Base-by-base conservation (phyloP, 345 rosid species). In the Dovyalis caffra region DNA sequence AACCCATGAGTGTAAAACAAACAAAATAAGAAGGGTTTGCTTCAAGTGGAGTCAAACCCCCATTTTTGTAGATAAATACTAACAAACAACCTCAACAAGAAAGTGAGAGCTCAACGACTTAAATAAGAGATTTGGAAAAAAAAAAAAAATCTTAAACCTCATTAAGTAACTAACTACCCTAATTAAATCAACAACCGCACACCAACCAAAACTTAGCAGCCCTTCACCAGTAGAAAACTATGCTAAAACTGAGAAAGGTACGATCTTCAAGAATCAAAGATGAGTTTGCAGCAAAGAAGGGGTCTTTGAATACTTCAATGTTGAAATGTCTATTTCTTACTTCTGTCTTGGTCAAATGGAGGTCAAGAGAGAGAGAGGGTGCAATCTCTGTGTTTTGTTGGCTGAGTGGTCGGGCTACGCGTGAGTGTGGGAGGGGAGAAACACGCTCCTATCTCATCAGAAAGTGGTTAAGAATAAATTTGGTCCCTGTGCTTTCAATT, bases 91-190 rank as follows among this genome's bases (percentile, higher is more conserved):
- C 72, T 85, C 77, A 84, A 81, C 73, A 43, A 64, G 96, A 94
- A 86, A 90, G 79, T 38, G 98, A 94, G 90, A 90, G 96, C 85
- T 86, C 92, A 94, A 88, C 98, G 72, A 86, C 79, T 49, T 49
- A 49, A 49, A 49, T 49, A 20, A 20, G 5, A 14, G 16, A 11
- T 14, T 18, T 43, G 18, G 15, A 43, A 43, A 11, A 11, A 43
- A 43, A 11, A 43, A 43, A 43, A 40, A 49, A 49, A 49, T 76
- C 1, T 49, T 49, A 20, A 6, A 5, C 56, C 56, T 21, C 15
- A 72, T 43, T 40, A 40, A 21, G 26, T 57, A 21, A 63, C 33
- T 62, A 40, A 72, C 64, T 43, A 43, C 32, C 29, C 40, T 20
- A 72, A 61, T 37, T 63, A 64, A 63, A 43, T 37, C 63, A 49